A percentile compares a stretch with the other conserved stretches of the same genome.
Conservation (phyloP, 208 protist genomes). For the Trypanosoma vivax region DNA sequence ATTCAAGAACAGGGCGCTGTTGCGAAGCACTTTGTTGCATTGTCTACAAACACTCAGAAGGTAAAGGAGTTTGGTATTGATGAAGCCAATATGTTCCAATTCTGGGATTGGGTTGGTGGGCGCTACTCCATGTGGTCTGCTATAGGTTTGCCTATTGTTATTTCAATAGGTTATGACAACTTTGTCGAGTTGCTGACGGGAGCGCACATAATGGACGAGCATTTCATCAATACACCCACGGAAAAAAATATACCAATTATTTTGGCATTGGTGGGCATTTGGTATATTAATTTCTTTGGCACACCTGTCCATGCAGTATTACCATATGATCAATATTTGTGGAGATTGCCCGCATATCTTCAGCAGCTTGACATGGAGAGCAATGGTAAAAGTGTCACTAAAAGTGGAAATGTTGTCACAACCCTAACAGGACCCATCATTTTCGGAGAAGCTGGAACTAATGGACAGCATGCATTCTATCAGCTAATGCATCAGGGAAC, state of each 20-base stretch:
- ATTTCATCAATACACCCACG: constrained; percentile 60
- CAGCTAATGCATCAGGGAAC: constrained; percentile 97
- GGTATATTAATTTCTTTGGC: constrained; percentile 97
- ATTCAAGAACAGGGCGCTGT: constrained; percentile 58
- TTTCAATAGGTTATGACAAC: constrained; percentile 92
- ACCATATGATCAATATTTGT: constrained; percentile 97
- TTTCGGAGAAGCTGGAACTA: constrained; percentile 95
- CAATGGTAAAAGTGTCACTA: constrained; percentile 93
- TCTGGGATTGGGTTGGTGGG: constrained; percentile 98
- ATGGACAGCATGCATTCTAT: constrained; percentile 94
- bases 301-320: constrained; percentile 93
- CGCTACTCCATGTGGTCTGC: constrained; percentile 97
- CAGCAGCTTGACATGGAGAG: constrained; percentile 98
- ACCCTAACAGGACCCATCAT: constrained; percentile 93
- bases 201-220: constrained; percentile 73
- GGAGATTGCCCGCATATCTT: constrained; percentile 95
- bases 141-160: constrained; percentile 93
- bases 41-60: constrained; percentile 93
- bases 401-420: constrained; percentile 41
- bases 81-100: constrained; percentile 95
- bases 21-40: constrained; percentile 96
- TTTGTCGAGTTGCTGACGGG: constrained; percentile 93
- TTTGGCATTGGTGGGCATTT: constrained; percentile 93
- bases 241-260: constrained; percentile 91
- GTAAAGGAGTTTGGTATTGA: constrained; percentile 95